Base-by-base conservation (phyloP, 768 basidiomycete genomes). In the Agrocybe praecox region DNA sequence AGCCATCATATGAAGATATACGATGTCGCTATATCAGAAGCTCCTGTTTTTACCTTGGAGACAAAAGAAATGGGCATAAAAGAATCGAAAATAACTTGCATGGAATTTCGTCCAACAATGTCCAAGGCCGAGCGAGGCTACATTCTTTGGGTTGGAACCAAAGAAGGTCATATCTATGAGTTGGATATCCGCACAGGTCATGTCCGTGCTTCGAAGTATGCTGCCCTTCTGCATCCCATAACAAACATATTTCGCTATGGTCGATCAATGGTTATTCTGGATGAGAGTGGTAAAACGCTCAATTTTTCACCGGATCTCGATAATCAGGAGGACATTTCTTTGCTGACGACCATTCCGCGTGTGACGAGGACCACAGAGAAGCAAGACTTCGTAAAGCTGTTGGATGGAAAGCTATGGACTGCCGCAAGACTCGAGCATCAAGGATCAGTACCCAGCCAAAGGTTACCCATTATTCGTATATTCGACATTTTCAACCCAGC, bases 81-180 rank as follows among this genome's bases (percentile, higher is more conserved):
- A 65, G 89, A 93, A 44, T 71, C 81, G 3, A 87, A 85, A 62
- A 78, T 96, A 34, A 87, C 88, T 1, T 85, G 87, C 19, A 79
- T 96, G 72, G 93, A 89, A 69, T 92, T 95, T 68, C 79, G 88
- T 15, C 81, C 88, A 0, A 78, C 80, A 2, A 63, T 60, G 2
- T 62, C 68, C 10, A 62, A 71, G n/a, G 72, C 60, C 0, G 83
- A 88, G 51, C 75, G 80, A 17, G 92, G 90, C 2, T 76, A 76
- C 26, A 79, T 83, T 53, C 63, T 94, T 2, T 98, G 96, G 96
- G 73, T 89, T 11, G 96, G 96, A 4, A 93, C 93, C 24, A 94
- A 91, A 73, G 94, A 96, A 22, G 96, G 96, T 0, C 86, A 90
- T 68, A 57, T 99, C 22, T 79, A 88, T 61, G 95, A 97, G 76